These are phyloP conservation scores for Rhynchospora breviuscula DNA, from an alignment of 176 grass and related monocot species.

Conservation along the genomic window DNA sequence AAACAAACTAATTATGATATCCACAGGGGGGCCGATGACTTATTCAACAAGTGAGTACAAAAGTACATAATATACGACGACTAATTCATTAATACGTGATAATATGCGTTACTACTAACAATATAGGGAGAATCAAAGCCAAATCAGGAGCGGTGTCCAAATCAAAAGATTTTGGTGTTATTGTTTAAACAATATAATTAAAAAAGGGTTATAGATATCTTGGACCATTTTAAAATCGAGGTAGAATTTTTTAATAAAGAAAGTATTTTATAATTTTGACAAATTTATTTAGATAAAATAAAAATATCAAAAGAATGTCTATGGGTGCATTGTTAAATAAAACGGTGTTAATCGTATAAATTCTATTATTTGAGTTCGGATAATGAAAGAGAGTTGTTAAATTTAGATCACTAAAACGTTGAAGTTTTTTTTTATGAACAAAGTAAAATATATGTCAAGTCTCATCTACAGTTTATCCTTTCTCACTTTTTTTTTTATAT, in stretches of 20 bases:
- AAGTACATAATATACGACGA: neutral
- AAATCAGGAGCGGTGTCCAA: neutral
- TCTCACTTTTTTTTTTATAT: neutral
- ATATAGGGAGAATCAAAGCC: neutral
- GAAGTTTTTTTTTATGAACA: neutral
- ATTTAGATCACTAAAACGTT: too few species aligned
- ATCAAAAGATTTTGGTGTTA: neutral
- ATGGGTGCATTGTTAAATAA: neutral
- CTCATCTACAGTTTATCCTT: neutral
- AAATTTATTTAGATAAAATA: neutral
- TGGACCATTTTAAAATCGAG: neutral
- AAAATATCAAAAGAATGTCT: neutral
- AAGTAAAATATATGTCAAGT: neutral
- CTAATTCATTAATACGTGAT: neutral
- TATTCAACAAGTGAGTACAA: neutral
- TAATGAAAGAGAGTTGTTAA: neutral
- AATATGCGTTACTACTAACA: neutral
- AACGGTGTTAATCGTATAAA: neutral
- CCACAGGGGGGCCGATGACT: neutral
- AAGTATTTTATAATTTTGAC: neutral
- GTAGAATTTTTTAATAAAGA: neutral
- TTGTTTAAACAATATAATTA: neutral
- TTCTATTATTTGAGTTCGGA: neutral
- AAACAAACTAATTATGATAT: neutral
- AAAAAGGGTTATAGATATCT: neutral